A percentile compares a stretch with the other conserved stretches of the same genome.
phyloP scores from a whole-genome alignment of 768 basidiomycete genomes.

The Neoboletus subvelutipes region DNA sequence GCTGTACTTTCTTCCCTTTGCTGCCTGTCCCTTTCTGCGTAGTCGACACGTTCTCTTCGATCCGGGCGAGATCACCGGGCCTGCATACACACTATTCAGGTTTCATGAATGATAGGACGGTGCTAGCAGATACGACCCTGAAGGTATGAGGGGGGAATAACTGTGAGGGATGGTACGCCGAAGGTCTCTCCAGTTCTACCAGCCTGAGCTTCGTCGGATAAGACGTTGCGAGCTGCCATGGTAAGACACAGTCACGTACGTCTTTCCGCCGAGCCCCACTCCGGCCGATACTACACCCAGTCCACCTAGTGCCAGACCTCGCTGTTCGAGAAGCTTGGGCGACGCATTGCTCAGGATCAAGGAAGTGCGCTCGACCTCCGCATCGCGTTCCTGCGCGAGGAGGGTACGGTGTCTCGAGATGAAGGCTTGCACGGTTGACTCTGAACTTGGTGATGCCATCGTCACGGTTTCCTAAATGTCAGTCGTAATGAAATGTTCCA shows the following conservation, averaged over 20 bases:
- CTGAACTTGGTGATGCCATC: conserved; percentile 18
- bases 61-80: conserved; percentile 84
- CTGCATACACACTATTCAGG: conserved; percentile 38
- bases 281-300: conserved; percentile 70
- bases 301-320: conserved; percentile 76
- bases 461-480: not conserved
- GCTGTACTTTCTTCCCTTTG: conserved; percentile 40
- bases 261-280: conserved; percentile 91
- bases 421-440: conserved; percentile 49
- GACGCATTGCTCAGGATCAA: conserved; percentile 81
- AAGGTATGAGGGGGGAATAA: conserved; percentile 86
- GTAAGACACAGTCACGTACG: conserved; percentile 43
- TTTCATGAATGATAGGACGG: not conserved
- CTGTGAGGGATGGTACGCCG: conserved; percentile 70
- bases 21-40: conserved; percentile 45
- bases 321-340: conserved; percentile 82
- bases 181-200: conserved; percentile 81
- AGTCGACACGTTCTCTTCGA: conserved; percentile 66
- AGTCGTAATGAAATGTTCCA: no score
- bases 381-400: conserved; percentile 68
- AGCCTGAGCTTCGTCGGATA: conserved; percentile 55
- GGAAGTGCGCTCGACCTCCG: conserved; percentile 81
- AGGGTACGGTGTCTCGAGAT: conserved; percentile 66
- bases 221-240: not conserved
- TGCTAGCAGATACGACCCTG: conserved; percentile 43